Conservation (phyloP, 2,329 filamentous ascomycete species). For the Aspergillus vadensis region DNA sequence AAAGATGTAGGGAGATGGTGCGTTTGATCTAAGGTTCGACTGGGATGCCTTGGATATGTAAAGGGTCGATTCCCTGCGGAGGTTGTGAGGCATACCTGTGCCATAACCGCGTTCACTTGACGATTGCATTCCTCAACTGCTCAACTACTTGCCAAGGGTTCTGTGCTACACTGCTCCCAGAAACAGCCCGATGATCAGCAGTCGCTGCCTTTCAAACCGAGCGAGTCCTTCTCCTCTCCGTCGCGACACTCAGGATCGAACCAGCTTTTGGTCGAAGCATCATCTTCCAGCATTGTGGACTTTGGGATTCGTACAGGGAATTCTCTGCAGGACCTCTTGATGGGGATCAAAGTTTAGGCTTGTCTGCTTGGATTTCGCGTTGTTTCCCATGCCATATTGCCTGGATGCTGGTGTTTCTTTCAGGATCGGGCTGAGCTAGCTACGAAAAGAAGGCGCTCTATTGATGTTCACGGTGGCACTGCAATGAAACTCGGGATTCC, state of each 20-base stretch:
- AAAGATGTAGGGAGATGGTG: slow-evolving; percentile 33
- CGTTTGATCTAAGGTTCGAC: slow-evolving; percentile 16
- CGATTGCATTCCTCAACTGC: slow-evolving; percentile 10
- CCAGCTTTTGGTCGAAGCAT: not conserved
- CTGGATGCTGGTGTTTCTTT: slow-evolving; percentile 9
- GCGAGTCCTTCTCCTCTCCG: slow-evolving; percentile 14
- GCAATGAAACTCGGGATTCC: not conserved
- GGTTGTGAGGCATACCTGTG: slow-evolving; percentile 15
- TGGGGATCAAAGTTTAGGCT: slow-evolving; percentile 19
- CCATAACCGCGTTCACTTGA: slow-evolving; percentile 20
- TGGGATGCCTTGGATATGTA: not conserved
- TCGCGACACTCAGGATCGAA: not conserved
- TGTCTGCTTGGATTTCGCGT: slow-evolving; percentile 14
- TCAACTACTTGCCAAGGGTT: slow-evolving; percentile 19
- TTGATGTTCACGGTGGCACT: slow-evolving; percentile 16
- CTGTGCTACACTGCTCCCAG: not conserved
- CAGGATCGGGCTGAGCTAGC: slow-evolving; percentile 17
- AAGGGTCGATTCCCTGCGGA: slow-evolving; percentile 3
- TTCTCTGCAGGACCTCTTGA: slow-evolving; percentile 8
- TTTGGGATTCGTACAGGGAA: not conserved
- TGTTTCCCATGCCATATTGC: not conserved
- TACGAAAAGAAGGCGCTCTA: slow-evolving; percentile 19
- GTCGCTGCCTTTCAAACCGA: slow-evolving; percentile 6
- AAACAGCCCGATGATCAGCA: not conserved
- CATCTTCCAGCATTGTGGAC: not conserved